A percentile compares a stretch with the other conserved stretches of the same genome.
phyloP scores from a whole-genome alignment of 1,284 basidiomycete species.

The Trichosporon inkin region DNA sequence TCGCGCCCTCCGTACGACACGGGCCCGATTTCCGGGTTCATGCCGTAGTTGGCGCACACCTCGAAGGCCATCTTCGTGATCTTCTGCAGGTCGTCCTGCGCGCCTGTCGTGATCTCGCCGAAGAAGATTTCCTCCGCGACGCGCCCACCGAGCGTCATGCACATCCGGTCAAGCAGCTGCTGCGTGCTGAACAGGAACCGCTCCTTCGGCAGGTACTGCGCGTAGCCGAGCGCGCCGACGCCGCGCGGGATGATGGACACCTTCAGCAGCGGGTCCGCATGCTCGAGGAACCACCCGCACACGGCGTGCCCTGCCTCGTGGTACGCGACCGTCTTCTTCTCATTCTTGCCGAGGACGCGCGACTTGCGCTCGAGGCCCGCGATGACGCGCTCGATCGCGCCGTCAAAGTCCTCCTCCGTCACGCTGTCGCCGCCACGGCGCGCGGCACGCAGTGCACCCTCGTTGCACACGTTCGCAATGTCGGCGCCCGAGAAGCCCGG shows the following conservation, averaged over 20 bases:
- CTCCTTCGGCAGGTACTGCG: conserved; percentile 93
- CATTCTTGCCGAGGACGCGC: conserved; percentile 83
- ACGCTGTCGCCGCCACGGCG: conserved; percentile 75
- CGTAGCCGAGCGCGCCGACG: conserved; percentile 92
- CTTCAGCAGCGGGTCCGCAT: conserved; percentile 93
- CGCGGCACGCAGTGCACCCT: conserved; percentile 92
- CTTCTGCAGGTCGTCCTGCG: conserved; percentile 95
- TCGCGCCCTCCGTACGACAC: conserved; percentile 88
- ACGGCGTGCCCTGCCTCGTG: conserved; percentile 99
- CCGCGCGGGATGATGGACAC: conserved; percentile 98
- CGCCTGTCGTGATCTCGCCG: conserved; percentile 91
- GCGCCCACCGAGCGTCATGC: conserved; percentile 98
- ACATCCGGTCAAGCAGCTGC: conserved; percentile 92
- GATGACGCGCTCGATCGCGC: conserved; percentile 96
- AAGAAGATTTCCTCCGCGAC: conserved; percentile 99
- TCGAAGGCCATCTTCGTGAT: conserved; percentile 98
- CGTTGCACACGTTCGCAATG: conserved; percentile 98
- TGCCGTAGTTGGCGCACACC: conserved; percentile 85
- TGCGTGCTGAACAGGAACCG: conserved; percentile 92
- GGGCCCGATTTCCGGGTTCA: conserved; percentile 91
- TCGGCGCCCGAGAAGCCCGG: conserved; percentile 98
- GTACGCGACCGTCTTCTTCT: conserved; percentile 98
- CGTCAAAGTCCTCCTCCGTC: conserved; percentile 85
- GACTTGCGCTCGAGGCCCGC: conserved; percentile 96
- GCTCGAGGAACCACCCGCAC: conserved; percentile 96